Evolutionary conservation across 768 basidiomycete genomes (phyloP).

Genomic region (Boletus reticulatus): DNA sequence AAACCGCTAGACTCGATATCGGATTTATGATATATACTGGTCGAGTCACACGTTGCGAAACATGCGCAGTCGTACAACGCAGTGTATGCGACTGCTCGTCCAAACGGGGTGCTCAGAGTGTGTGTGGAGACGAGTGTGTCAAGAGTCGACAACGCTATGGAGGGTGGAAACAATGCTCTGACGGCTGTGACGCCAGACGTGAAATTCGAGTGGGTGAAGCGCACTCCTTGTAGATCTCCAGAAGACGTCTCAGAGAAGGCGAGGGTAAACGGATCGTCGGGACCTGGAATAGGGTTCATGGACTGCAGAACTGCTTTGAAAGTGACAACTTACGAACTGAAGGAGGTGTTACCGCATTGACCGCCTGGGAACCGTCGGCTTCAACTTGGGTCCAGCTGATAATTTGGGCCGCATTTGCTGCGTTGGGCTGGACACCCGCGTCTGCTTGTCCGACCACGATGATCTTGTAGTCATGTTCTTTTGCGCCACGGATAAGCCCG

Average conservation of each 20-base stretch:
- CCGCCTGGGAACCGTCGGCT: conserved; percentile 54
- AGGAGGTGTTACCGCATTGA: conserved; percentile 41
- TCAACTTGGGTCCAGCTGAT: conserved; percentile 70
- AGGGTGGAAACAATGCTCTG: conserved; percentile 71
- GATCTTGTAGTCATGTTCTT: conserved; percentile 53
- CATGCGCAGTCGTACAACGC: conserved; percentile 73
- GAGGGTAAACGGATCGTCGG: conserved; percentile 64
- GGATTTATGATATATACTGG: conserved; percentile 45
- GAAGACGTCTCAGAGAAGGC: conserved; percentile 56
- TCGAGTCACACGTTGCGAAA: conserved; percentile 64
- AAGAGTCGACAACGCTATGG: conserved; percentile 61
- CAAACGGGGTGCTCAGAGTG: conserved; percentile 71
- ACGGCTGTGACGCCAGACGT: conserved; percentile 87
- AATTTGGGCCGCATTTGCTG: conserved; percentile 54
- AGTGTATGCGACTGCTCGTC: conserved; percentile 76
- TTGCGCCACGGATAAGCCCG: conserved; percentile 65
- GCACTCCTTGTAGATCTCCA: conserved; percentile 56
- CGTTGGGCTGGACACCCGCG: conserved; percentile 42
- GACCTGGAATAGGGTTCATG: conserved; percentile 13
- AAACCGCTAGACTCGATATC: conserved; percentile 1
- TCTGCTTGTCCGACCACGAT: conserved; percentile 71
- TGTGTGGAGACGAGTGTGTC: conserved; percentile 81
- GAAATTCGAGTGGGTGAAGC: conserved; percentile 79
- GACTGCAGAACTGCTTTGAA: not conserved
- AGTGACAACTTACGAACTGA: conserved; percentile 48